These are phyloP conservation scores for Brettanomyces anomalus DNA, from an alignment of 805 yeast species.

Conservation along the genomic window DNA sequence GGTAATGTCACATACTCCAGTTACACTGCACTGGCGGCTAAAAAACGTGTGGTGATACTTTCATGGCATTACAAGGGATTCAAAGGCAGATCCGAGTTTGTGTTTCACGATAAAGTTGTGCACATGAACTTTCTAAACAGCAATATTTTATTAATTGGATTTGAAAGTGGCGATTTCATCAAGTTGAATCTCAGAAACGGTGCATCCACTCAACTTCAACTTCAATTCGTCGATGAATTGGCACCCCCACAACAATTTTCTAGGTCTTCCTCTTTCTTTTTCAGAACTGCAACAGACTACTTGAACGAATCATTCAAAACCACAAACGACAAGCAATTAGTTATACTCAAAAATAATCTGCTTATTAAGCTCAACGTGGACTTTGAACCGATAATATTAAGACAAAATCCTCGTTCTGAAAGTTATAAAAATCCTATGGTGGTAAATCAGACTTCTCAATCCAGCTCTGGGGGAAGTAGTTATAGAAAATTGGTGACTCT, in stretches of 20 bases:
- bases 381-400: slow-evolving; percentile 13
- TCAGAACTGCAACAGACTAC: slow-evolving; percentile 10
- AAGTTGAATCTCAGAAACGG: slow-evolving; percentile 11
- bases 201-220: slow-evolving; percentile 13
- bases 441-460: slow-evolving; percentile 5
- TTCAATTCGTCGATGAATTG: slow-evolving; percentile 12
- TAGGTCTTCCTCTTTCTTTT: slow-evolving; percentile 13
- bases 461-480: slow-evolving; percentile 10
- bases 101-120: slow-evolving; percentile 17
- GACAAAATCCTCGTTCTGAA: slow-evolving; percentile 10
- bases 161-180: slow-evolving; percentile 18
- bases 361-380: slow-evolving; percentile 16
- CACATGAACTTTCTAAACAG: slow-evolving; percentile 16
- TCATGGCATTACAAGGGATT: slow-evolving; percentile 17
- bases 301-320: slow-evolving; percentile 14
- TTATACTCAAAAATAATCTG: slow-evolving; percentile 18
- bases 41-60: slow-evolving; percentile 15
- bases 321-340: slow-evolving; percentile 17
- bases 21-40: slow-evolving; percentile 15
- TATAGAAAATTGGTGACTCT: slow-evolving; percentile 17
- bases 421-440: slow-evolving; percentile 15
- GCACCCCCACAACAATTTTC: not conserved
- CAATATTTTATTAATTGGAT: slow-evolving; percentile 14
- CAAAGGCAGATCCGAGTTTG: slow-evolving; percentile 17
- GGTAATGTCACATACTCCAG: slow-evolving; percentile 8